Percentiles rank a stretch among this genome's conserved stretches.
phyloP scores from a whole-genome alignment of 2,329 filamentous ascomycete species.

The Aspergillus latus region DNA sequence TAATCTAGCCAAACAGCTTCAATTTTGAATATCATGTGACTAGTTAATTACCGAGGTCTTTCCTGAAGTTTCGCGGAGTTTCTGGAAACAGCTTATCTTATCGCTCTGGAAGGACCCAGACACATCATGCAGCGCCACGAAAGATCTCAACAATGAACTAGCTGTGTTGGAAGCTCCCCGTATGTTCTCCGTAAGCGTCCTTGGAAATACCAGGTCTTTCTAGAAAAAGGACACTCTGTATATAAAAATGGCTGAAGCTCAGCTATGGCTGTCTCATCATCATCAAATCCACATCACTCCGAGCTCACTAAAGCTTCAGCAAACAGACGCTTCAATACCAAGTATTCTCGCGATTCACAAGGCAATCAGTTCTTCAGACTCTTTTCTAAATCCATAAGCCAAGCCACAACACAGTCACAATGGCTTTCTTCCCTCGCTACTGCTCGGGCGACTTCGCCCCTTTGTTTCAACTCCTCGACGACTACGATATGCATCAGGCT shows the following conservation, averaged over 20 bases:
- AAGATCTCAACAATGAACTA: not conserved
- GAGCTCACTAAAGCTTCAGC: not conserved
- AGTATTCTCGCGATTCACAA: not conserved
- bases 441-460: slow-evolving; percentile 39
- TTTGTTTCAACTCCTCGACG: slow-evolving; percentile 45
- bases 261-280: not conserved
- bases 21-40: no score
- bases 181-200: slow-evolving; percentile 2
- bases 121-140: slow-evolving; percentile 2
- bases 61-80: slow-evolving; percentile 19
- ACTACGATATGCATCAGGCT: slow-evolving; percentile 39
- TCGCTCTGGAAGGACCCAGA: slow-evolving; percentile 19
- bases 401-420: slow-evolving; percentile 15
- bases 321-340: not conserved
- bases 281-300: slow-evolving; percentile 9
- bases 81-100: slow-evolving; percentile 25
- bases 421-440: slow-evolving; percentile 43
- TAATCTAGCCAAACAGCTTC: no score
- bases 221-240: slow-evolving; percentile 18
- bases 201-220: slow-evolving; percentile 16
- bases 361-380: not conserved
- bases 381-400: not conserved
- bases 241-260: slow-evolving; percentile 17
- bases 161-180: slow-evolving; percentile 10
- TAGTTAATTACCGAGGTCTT: not conserved